phyloP scores from a whole-genome alignment of 1,139 yeast species.

The Insectozyma bohioensis region DNA sequence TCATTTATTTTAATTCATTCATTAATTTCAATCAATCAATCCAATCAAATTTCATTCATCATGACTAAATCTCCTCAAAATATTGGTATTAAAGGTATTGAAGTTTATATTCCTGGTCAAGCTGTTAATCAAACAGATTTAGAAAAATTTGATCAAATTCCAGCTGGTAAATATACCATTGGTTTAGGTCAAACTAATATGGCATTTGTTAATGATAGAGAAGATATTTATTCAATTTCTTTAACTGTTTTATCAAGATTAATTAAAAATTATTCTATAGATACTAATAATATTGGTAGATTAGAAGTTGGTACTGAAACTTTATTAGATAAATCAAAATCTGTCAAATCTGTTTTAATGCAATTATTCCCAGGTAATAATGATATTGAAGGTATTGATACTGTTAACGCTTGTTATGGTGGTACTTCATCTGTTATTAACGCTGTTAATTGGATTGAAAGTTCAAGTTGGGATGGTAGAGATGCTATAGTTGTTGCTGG shows the following conservation, averaged over 20 bases:
- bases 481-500: conserved; percentile 97
- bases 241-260: conserved; percentile 80
- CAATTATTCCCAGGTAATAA: conserved; percentile 86
- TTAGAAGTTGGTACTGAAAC: conserved; percentile 99
- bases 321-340: conserved; percentile 92
- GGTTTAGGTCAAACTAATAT: conserved; percentile 98
- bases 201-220: conserved; percentile 96
- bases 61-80: conserved; percentile 39
- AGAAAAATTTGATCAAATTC: conserved; percentile 81
- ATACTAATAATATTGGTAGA: conserved; percentile 82
- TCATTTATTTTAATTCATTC: background rate
- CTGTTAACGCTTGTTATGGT: conserved; percentile 97
- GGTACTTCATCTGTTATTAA: conserved; percentile 96
- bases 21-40: background rate
- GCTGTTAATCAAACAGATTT: conserved; percentile 87
- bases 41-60: background rate
- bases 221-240: conserved; percentile 91
- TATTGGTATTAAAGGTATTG: conserved; percentile 95
- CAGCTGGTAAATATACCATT: conserved; percentile 95
- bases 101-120: conserved; percentile 80
- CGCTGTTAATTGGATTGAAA: conserved; percentile 94
- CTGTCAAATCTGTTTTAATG: conserved; percentile 94
- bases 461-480: conserved; percentile 97
- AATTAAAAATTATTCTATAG: conserved; percentile 78
- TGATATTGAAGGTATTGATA: conserved; percentile 96